Base-by-base conservation (phyloP, 1,284 basidiomycete genomes). In the Heimioporus punctisporus region DNA sequence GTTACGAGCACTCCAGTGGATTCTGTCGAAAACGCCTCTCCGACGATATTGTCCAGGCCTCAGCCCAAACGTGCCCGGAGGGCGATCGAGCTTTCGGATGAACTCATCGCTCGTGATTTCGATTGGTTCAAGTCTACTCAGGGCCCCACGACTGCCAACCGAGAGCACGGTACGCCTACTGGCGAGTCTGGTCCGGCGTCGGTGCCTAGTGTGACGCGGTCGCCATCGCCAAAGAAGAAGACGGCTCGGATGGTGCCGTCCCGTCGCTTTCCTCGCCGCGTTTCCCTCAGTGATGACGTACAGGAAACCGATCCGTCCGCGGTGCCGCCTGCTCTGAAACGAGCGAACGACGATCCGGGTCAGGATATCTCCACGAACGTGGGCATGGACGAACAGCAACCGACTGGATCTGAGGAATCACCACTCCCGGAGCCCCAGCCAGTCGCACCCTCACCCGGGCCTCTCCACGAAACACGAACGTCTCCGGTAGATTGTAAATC, bases 91-190 rank as follows among this genome's bases (percentile, higher is more conserved):
- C 56, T 70, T 31, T 30, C 64, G 6, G 60, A 68, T n/a, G 61
- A 58, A 11, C 55, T 72, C 12, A 45, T 60, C 25, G 62, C 68
- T 19, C 71, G 69, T 34, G 67, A 69, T 40, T 56, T 72, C 25
- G 59, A 71, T 45, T 69, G 66, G 62, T 72, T 63, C 25, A 72
- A 62, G 43, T 54, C 60, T 0, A 58, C 52, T 10, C 65, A 59
- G 23, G 31, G 21, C 12, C 12, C 19, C 6, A 24, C 21, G 8
- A 10, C 26, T 14, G 39, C 19, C n/a, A 52, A 51, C 2, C 51
- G 40, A 8, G 54, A 48, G 0, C 17, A 25, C 30, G 14, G 21
- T 25, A 17, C 30, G 40, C 27, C 58, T 8, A 30, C 11, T 7
- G 40, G 30, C 2, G 58, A 56, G 34, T 34, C 51, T 19, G 47